A percentile compares a stretch with the other conserved stretches of the same genome.
Conservation (phyloP, 306 rosid genomes). For the Lupinus albus region DNA sequence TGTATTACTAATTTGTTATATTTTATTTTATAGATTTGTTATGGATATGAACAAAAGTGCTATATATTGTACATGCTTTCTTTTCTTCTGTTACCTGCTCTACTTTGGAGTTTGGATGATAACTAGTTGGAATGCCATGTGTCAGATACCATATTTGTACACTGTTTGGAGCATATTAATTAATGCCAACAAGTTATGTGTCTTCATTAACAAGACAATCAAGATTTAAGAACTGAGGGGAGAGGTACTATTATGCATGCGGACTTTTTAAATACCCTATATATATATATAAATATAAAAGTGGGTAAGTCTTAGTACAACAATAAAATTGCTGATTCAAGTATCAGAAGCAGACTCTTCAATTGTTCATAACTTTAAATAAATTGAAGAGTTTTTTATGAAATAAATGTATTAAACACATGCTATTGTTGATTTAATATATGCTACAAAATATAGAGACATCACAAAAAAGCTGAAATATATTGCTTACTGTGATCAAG, state of each 20-base stretch:
- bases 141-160: slow-evolving; percentile 47
- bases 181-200: slow-evolving; percentile 45
- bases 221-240: slow-evolving; percentile 46
- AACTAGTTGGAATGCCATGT: slow-evolving; percentile 42
- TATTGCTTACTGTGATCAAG: slow-evolving; percentile 30
- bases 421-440: background rate
- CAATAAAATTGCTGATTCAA: too few species aligned
- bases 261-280: too few species aligned
- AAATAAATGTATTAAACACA: background rate
- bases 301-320: too few species aligned
- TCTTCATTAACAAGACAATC: slow-evolving; percentile 64
- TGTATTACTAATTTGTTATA: background rate
- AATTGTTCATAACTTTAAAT: too few species aligned
- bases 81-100: slow-evolving; percentile 26
- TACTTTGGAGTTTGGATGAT: slow-evolving; percentile 10
- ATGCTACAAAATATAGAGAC: slow-evolving; percentile 35
- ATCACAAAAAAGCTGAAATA: slow-evolving; percentile 30
- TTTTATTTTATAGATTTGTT: background rate
- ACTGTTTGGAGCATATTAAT: slow-evolving; percentile 45
- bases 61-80: slow-evolving; percentile 31
- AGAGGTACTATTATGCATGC: too few species aligned
- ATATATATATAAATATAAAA: too few species aligned
- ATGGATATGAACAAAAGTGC: background rate
- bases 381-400: too few species aligned
- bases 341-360: too few species aligned